These are phyloP conservation scores for Ustanciosporium gigantosporum DNA, from an alignment of 1,284 basidiomycete species.

Conservation along the genomic window DNA sequence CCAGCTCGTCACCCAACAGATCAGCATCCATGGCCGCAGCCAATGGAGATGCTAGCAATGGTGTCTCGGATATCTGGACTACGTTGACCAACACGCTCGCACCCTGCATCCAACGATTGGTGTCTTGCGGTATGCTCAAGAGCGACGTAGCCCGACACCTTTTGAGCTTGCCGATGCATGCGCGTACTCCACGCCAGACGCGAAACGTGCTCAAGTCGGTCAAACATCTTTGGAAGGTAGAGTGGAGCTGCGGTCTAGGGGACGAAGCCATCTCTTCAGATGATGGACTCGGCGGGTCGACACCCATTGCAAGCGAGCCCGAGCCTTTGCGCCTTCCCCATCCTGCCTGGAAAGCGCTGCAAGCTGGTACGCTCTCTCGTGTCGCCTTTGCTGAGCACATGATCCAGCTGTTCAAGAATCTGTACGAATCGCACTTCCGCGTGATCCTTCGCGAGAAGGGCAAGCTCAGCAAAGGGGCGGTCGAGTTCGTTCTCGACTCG, in stretches of 20 bases:
- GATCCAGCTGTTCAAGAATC: slow-evolving; percentile 61
- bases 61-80: slow-evolving; percentile 59
- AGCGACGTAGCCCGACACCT: slow-evolving; percentile 61
- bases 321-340: slow-evolving; percentile 58
- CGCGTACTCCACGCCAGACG: slow-evolving; percentile 61
- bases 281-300: slow-evolving; percentile 1
- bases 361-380: slow-evolving; percentile 58
- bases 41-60: slow-evolving; percentile 2
- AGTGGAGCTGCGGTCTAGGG: slow-evolving; percentile 58
- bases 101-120: slow-evolving; percentile 62
- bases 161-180: slow-evolving; percentile 61
- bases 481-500: slow-evolving; percentile 61
- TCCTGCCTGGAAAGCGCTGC: slow-evolving; percentile 61
- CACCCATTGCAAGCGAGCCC: slow-evolving; percentile 32
- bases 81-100: slow-evolving; percentile 60
- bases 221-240: slow-evolving; percentile 60
- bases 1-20: slow-evolving; percentile 35
- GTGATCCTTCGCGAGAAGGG: slow-evolving; percentile 59
- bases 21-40: slow-evolving; percentile 3
- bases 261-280: slow-evolving; percentile 16
- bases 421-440: slow-evolving; percentile 62
- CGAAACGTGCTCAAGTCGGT: slow-evolving; percentile 60
- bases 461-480: slow-evolving; percentile 59
- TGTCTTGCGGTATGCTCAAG: slow-evolving; percentile 62
- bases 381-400: slow-evolving; percentile 61